phyloP scores from a whole-genome alignment of 495 filamentous ascomycete species.

The Talaromyces proteolyticus region DNA sequence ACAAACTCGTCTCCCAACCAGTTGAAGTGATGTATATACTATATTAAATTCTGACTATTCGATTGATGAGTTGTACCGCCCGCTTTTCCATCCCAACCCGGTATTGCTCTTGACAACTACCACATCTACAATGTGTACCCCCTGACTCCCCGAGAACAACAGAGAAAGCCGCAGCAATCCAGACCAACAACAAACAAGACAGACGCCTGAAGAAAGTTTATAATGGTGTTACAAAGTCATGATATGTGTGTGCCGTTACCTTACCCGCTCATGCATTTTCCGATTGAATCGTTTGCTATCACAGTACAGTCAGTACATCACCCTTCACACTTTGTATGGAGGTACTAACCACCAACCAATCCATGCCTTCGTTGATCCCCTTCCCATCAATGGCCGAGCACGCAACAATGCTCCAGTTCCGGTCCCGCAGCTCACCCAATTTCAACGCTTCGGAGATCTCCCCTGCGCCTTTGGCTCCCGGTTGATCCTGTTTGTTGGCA shows the following conservation, averaged over 20 bases:
- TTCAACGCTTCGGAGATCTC: slow-evolving; percentile 92
- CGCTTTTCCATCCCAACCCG: background rate
- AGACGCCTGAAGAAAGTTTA: slow-evolving; percentile 16
- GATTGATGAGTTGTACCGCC: no score
- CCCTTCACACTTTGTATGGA: no score
- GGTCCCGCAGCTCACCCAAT: slow-evolving; percentile 83
- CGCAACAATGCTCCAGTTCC: slow-evolving; percentile 98
- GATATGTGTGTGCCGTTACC: background rate
- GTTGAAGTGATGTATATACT: no score
- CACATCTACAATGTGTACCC: no score
- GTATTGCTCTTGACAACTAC: background rate
- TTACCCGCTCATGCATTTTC: slow-evolving; percentile 35
- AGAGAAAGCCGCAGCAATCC: background rate
- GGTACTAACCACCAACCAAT: slow-evolving; percentile 96
- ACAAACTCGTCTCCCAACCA: no score
- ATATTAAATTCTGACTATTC: no score
- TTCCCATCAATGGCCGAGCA: slow-evolving; percentile 95
- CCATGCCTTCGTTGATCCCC: slow-evolving; percentile 94
- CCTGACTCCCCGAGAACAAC: background rate
- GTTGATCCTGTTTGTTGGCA: slow-evolving; percentile 98
- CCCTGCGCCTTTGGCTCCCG: slow-evolving; percentile 91
- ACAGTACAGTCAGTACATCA: no score
- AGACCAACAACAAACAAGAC: slow-evolving; percentile 12
- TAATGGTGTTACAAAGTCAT: slow-evolving; percentile 6
- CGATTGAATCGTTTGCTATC: slow-evolving; percentile 41